These are phyloP conservation scores for Adansonia digitata DNA, from an alignment of 345 rosid species.

Conservation along the genomic window DNA sequence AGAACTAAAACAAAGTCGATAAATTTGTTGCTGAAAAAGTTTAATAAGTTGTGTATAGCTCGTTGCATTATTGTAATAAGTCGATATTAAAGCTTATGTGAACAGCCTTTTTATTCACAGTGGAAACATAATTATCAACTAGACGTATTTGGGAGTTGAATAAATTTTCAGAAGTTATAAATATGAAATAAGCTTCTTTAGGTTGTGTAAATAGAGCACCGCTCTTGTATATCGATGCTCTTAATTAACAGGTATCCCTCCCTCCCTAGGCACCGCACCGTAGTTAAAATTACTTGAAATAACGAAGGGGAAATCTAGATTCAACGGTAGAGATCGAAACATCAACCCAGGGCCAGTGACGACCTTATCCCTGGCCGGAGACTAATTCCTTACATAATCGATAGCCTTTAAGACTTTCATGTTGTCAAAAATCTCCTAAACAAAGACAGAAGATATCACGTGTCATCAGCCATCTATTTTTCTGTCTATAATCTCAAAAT, in stretches of 20 bases:
- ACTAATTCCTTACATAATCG: background rate
- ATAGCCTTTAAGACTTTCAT: too few relatives aligned
- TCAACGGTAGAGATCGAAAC: background rate
- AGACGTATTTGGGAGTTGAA: background rate
- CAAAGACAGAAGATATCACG: background rate
- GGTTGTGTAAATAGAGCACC: background rate
- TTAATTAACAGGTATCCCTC: background rate
- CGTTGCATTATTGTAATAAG: background rate
- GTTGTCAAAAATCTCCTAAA: background rate
- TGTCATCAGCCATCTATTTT: background rate
- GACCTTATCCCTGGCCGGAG: background rate
- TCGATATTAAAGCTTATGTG: background rate
- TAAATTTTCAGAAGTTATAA: background rate
- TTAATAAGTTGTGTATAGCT: background rate
- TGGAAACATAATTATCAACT: background rate
- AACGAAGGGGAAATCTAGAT: background rate
- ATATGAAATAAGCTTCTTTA: background rate
- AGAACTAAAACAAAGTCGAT: background rate
- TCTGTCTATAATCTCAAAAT: background rate
- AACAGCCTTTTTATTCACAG: background rate
- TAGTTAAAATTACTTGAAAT: background rate
- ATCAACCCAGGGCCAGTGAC: background rate
- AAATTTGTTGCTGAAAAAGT: background rate
- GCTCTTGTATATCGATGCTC: background rate
- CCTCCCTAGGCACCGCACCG: background rate